Conservation (phyloP, 1,139 yeast species). For the Sugiyamaella neomexicana region DNA sequence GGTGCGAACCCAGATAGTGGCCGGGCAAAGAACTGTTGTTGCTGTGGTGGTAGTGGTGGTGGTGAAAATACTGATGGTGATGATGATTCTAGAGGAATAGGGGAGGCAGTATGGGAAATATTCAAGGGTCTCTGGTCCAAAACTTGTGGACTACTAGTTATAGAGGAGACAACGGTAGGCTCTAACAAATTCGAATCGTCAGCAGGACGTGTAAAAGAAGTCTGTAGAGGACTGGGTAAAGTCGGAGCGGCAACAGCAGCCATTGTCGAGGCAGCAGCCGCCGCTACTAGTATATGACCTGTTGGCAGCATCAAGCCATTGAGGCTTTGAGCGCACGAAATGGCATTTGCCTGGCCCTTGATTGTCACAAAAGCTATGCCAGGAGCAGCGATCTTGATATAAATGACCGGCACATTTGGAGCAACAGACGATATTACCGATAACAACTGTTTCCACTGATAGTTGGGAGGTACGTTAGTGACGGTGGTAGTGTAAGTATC, state of each 20-base stretch:
- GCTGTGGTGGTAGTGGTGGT: neutral
- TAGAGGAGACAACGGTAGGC: neutral
- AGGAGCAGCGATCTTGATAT: constrained; percentile 26
- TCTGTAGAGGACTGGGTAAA: neutral
- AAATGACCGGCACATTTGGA: constrained; percentile 24
- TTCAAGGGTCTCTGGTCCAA: constrained; percentile 1
- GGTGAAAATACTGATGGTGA: constrained; percentile 14
- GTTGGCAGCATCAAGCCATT: constrained; percentile 25
- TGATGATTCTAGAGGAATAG: constrained; percentile 9
- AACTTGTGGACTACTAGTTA: constrained; percentile 4
- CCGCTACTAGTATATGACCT: constrained; percentile 25
- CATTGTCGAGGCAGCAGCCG: constrained; percentile 18
- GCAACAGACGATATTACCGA: constrained; percentile 23
- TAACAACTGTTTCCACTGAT: constrained; percentile 28
- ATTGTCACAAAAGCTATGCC: constrained; percentile 26
- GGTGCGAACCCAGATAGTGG: constrained; percentile 10
- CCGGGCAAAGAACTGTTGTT: constrained; percentile 2
- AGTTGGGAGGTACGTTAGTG: constrained; percentile 25
- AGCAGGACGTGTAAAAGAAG: neutral
- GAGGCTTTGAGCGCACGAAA: constrained; percentile 22
- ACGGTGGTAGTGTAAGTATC: constrained; percentile 21
- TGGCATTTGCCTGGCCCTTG: constrained; percentile 26
- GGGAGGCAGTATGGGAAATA: constrained; percentile 13
- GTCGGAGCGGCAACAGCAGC: constrained; percentile 12
- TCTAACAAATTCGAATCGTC: neutral